A percentile compares a stretch with the other conserved stretches of the same genome.
Conservation (phyloP, 2,329 filamentous ascomycete genomes). For the Byssoonygena ceratinophila region DNA sequence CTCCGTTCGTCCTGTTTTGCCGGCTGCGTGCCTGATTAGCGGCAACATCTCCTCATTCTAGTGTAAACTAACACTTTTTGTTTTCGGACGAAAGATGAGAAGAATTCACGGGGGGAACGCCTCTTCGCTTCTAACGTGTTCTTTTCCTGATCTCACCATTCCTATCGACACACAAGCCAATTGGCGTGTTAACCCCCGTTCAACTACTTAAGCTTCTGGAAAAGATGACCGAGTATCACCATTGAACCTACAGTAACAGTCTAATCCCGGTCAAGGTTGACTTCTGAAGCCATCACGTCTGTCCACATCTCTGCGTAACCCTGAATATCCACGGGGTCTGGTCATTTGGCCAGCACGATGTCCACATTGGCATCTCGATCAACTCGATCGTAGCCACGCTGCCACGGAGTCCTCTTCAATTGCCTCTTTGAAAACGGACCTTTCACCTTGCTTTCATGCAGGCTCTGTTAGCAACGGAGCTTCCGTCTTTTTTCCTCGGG, state of each 20-base stretch:
- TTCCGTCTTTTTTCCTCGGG: not conserved
- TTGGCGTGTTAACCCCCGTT: no score
- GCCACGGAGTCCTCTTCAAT: not conserved
- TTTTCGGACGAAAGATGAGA: not conserved
- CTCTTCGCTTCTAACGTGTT: not conserved
- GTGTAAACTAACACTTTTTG: not conserved
- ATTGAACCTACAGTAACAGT: not conserved
- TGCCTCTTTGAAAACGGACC: slow-evolving; percentile 6
- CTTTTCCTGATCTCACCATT: not conserved
- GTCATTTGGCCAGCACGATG: not conserved
- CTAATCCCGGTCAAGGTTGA: not conserved
- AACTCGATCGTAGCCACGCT: not conserved
- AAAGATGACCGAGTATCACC: no score
- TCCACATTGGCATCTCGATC: not conserved
- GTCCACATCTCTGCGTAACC: not conserved
- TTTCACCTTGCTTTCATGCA: not conserved
- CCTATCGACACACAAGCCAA: no score
- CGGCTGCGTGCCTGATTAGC: not conserved
- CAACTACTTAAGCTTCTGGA: no score
- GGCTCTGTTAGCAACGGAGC: not conserved
- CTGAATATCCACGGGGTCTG: not conserved
- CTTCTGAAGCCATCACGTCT: not conserved
- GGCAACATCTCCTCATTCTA: not conserved
- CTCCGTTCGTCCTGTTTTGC: not conserved
- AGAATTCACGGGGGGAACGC: not conserved